Base-by-base conservation (phyloP, 2,329 filamentous ascomycete species). In the Aphanocladium album region DNA sequence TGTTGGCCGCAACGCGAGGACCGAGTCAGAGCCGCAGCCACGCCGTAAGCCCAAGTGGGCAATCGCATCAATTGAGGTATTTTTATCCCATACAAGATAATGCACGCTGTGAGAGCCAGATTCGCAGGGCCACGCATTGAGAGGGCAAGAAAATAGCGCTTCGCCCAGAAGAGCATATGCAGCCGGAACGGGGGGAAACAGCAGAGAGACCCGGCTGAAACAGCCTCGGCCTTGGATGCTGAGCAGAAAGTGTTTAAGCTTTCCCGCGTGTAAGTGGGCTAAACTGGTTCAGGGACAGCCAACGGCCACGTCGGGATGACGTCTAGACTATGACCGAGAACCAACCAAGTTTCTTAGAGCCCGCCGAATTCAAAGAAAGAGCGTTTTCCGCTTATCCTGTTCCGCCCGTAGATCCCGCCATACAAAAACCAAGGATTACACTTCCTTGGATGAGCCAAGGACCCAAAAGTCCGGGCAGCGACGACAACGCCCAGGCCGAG, bases 291-390 rank as follows among this genome's bases (percentile, higher is more conserved):
- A n/a, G n/a, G 41, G 8, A 39, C 33, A 23, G 41, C 53, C 43
- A 57, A 57, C 45, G 55, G 55, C 55, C 27, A 49, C 45, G 55
- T 50, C 55, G 55, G 55, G 23, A 57, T 57, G 55, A 57, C 55
- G 55, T 41, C 43, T 50, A 27, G 41, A 57, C 27, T 41, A 33
- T 17, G 25, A 6, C 27, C n/a, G 25, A n/a, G n/a, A 37, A 33
- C 41, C 30, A 37, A 21, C 30, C 33, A 52, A 33, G 2, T 27
- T 27, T 33, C 25, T 33, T 16, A 8, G 27, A 2, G 33, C 47
- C n/a, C n/a, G 19, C 12, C 50, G n/a, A 25, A 1, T 21, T 39
- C 21, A 23, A 21, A 46, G 14, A 46, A 23, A 46, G 6, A n/a
- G 8, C 11, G 6, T 23, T 46, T 23, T 33, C 7, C 8, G 46